Evolutionary conservation across 768 basidiomycete genomes (phyloP), one percentile per base, ranked within the genome.

Genomic region (Mycena filopes): DNA sequence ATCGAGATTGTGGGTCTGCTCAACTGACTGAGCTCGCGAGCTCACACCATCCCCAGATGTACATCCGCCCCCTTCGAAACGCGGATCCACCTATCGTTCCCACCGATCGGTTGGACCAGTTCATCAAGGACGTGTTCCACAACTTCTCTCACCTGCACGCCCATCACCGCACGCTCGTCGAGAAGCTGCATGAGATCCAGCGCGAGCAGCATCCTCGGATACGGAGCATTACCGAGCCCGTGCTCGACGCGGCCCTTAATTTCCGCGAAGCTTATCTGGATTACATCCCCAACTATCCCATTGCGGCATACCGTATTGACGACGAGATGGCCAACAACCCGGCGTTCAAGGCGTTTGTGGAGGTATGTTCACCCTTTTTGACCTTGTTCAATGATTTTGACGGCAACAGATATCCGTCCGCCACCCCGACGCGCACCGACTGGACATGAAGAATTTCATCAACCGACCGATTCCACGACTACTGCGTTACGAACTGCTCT

Each of bases 371-470:
- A 10, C 9, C 23, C 3, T 55, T 15, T 18, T 5, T 51, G 28
- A 81, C 21, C 13, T 38, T 50, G 2, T 45, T 41, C 43, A 21
- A 60, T 18, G 47, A n/a, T 49, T 33, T 48, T 65, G 23, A 55
- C 40, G 47, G 49, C 11, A 33, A 23, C 65, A 84, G 82, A 75
- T 79, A 71, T 83, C 82, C 53, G 70, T 82, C 13, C 87, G 90
- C 33, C 89, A 94, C 69, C 86, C 90, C 0, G 91, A 92, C 62
- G 87, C 95, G 1, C 89, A 92, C 71, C 88, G 91, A 53, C 83
- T 94, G 21, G 95, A 96, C 74, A 92, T 99, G 87, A 95, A 96
- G 75, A 91, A 85, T 70, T 99, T 98, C 79, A 92, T 96, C 73
- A 90, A 94, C 71, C 89, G 95, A 40, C 95, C 96, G 2, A 96